phyloP scores from a whole-genome alignment of 2,329 filamentous ascomycete genomes.

The Colletotrichum magnum region DNA sequence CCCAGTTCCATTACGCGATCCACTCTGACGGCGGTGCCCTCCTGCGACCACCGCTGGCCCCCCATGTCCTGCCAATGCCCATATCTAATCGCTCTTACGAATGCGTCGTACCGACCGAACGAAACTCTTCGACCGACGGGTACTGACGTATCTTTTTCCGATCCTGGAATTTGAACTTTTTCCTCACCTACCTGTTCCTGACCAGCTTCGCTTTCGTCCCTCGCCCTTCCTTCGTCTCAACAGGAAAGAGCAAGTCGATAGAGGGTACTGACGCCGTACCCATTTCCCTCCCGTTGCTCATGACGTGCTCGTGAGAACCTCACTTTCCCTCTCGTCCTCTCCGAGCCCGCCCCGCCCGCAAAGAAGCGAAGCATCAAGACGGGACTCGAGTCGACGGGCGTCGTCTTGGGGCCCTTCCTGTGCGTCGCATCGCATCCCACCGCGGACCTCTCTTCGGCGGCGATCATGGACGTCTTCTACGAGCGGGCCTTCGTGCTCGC shows the following conservation, averaged over 20 bases:
- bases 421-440: neutral
- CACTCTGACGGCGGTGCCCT: constrained; percentile 23
- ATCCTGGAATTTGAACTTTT: too few relatives aligned
- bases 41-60: neutral
- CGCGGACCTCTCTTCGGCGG: constrained; percentile 8
- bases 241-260: constrained; percentile 4
- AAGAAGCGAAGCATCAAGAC: constrained; percentile 9
- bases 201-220: too few relatives aligned
- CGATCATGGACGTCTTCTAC: constrained; percentile 22
- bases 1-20: constrained; percentile 16
- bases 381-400: constrained; percentile 5
- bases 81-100: constrained; percentile 32
- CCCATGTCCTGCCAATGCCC: constrained; percentile 5
- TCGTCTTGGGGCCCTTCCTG: constrained; percentile 3
- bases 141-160: neutral
- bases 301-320: constrained; percentile 32
- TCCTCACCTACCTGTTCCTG: neutral
- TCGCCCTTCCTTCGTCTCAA: constrained; percentile 1
- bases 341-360: neutral
- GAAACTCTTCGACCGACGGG: neutral
- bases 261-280: neutral
- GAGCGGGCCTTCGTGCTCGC: constrained; percentile 34
- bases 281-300: neutral
- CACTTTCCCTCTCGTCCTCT: constrained; percentile 1
- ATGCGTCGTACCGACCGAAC: neutral